Evolutionary conservation across 495 filamentous ascomycete species (phyloP).

Genomic region (Podospora comata): DNA sequence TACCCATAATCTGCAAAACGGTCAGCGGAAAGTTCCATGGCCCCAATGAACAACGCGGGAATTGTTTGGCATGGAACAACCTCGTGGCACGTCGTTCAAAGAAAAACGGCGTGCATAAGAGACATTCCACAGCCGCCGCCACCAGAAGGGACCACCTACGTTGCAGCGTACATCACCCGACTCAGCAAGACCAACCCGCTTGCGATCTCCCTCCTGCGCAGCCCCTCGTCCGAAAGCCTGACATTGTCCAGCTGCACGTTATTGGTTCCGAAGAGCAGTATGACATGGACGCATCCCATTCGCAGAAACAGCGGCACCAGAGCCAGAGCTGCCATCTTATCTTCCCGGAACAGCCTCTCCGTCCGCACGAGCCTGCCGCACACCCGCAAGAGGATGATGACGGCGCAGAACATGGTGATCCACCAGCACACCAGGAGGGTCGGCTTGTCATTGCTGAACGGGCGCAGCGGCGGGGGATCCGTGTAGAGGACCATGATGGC

Average conservation of each 20-base stretch:
- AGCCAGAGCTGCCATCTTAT: constrained; percentile 77
- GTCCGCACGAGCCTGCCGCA: constrained; percentile 76
- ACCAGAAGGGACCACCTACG: constrained; percentile 39
- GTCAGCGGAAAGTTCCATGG: constrained; percentile 7
- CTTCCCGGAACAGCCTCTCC: constrained; percentile 78
- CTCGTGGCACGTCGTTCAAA: constrained; percentile 5
- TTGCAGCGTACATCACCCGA: constrained; percentile 65
- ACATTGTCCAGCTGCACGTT: constrained; percentile 55
- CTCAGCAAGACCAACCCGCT: constrained; percentile 63
- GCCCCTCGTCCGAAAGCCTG: constrained; percentile 43
- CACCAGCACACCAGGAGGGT: constrained; percentile 92
- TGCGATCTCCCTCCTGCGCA: constrained; percentile 54
- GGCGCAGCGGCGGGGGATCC: constrained; percentile 56
- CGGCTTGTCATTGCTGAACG: constrained; percentile 60
- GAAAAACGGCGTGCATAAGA: background rate
- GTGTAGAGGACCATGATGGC: constrained; percentile 52
- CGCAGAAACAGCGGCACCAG: constrained; percentile 76
- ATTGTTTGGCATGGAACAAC: background rate
- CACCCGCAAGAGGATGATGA: constrained; percentile 75
- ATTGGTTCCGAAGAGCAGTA: constrained; percentile 85
- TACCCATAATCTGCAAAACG: constrained; percentile 70
- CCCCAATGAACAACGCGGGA: background rate
- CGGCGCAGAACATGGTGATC: constrained; percentile 78
- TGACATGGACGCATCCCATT: constrained; percentile 82
- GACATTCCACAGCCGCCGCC: background rate